phyloP scores from a whole-genome alignment of 495 filamentous ascomycete genomes.

The Saxophila tyrrhenica region DNA sequence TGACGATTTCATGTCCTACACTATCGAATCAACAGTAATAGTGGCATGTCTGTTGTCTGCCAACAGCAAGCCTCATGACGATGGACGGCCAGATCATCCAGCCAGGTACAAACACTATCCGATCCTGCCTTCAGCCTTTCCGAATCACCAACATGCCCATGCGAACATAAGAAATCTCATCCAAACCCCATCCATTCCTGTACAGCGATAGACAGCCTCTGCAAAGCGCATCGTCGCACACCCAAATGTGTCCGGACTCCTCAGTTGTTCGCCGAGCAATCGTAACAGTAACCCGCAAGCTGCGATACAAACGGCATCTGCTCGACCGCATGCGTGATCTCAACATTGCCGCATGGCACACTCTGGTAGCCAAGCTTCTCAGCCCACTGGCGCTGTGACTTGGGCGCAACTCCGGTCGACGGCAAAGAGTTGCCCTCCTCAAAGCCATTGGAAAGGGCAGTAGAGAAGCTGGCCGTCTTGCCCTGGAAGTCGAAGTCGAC shows the following conservation, averaged over 20 bases:
- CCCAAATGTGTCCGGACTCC: too few relatives aligned
- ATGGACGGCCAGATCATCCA: not conserved
- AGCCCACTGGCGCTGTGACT: not conserved
- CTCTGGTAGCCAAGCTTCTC: not conserved
- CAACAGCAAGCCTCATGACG: not conserved
- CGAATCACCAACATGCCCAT: too few relatives aligned
- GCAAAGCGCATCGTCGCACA: too few relatives aligned
- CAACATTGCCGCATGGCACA: not conserved
- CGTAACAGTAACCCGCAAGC: not conserved
- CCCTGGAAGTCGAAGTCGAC: not conserved
- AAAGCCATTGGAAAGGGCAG: not conserved
- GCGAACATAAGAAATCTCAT: too few relatives aligned
- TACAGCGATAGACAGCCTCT: too few relatives aligned
- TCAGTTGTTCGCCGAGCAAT: not conserved
- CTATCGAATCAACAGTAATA: not conserved
- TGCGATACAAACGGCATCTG: not conserved
- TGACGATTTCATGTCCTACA: not conserved
- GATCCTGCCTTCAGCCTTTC: too few relatives aligned
- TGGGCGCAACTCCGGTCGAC: not conserved
- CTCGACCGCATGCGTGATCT: not conserved
- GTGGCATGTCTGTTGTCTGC: not conserved
- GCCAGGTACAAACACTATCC: not conserved
- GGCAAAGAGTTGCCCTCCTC: not conserved
- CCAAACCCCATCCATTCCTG: too few relatives aligned
- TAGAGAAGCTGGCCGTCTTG: not conserved